Evolutionary conservation across 208 protist genomes (phyloP), one percentile per base, ranked within the genome.

Genomic region (Leishmania tarentolae): DNA sequence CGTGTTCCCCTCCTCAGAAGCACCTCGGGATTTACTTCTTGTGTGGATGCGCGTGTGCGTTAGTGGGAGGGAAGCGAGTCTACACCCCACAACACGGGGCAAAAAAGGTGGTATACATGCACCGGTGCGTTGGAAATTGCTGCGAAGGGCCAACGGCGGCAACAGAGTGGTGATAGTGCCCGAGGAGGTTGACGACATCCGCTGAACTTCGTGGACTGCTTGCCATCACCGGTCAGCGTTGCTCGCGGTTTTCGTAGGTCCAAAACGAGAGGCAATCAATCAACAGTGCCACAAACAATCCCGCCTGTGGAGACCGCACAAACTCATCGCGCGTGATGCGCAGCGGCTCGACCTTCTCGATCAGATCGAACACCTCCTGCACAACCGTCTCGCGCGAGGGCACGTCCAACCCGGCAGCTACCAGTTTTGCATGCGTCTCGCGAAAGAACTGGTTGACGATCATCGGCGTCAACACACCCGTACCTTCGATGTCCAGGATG

Each of bases 201-300:
- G 37, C 44, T 37, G 7, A 35, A 70, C 2, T 37, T 8, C 11
- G 35, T 46, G 15, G 4, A 15, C 65, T 8, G 37, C 35, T 37
- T 21, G 1, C 37, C 37, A 15, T 46, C 8, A 3, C 37, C 21
- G 19, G 37, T 79, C 74, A 86, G 28, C 85, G 81, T 73, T 88
- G 81, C 81, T 97, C 93, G 24, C 95, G 87, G 78, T 94, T 95
- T 79, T 98, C 97, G 84, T 98, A 97, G 44, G 88, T 88, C 90
- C 91, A 98, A 50, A 98, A 98, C 31, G 89, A 97, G 3, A 97
- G 79, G 72, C 94, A 96, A 86, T 98, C 97, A 69, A 95, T 94
- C 40, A 98, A 69, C 21, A 98, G 88, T 13, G 89, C 86, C 0
- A 95, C 87, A 72, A 98, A 97, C 24, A 98, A 87, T 4, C 92